phyloP scores from a whole-genome alignment of 208 protist species.

The Leishmania amazonensis region DNA sequence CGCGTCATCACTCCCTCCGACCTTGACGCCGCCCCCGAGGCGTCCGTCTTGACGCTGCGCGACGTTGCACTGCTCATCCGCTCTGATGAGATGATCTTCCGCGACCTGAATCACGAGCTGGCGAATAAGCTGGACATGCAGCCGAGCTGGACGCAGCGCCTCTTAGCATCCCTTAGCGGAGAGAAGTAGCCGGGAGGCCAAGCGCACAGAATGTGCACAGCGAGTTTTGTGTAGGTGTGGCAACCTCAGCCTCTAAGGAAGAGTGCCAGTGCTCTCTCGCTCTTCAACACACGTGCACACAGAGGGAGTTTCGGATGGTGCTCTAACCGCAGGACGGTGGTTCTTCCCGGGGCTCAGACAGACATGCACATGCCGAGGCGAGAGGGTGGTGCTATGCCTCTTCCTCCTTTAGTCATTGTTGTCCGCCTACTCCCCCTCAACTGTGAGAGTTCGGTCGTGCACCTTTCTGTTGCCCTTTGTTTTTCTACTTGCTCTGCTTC shows the following conservation, averaged over 20 bases:
- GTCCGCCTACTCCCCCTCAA: not conserved
- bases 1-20: not conserved
- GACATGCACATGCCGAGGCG: not conserved
- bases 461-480: not conserved
- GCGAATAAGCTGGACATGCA: conserved; percentile 54
- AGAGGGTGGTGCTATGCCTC: not conserved
- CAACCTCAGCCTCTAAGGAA: not conserved
- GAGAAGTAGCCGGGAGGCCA: not conserved
- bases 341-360: not conserved
- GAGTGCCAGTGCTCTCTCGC: not conserved
- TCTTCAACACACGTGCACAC: not conserved
- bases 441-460: not conserved
- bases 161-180: not conserved
- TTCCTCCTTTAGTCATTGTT: not conserved
- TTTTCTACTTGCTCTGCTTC: not conserved
- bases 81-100: conserved; percentile 79
- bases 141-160: conserved; percentile 21
- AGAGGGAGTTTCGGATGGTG: not conserved
- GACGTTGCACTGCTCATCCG: conserved; percentile 73
- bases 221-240: not conserved
- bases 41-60: conserved; percentile 47
- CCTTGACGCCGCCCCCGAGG: not conserved
- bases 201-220: too few relatives aligned
- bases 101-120: conserved; percentile 58
- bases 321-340: not conserved